Evolutionary conservation across 345 rosid genomes (phyloP), one percentile per base, ranked within the genome.

Genomic region (Carallia pectinifolia): DNA sequence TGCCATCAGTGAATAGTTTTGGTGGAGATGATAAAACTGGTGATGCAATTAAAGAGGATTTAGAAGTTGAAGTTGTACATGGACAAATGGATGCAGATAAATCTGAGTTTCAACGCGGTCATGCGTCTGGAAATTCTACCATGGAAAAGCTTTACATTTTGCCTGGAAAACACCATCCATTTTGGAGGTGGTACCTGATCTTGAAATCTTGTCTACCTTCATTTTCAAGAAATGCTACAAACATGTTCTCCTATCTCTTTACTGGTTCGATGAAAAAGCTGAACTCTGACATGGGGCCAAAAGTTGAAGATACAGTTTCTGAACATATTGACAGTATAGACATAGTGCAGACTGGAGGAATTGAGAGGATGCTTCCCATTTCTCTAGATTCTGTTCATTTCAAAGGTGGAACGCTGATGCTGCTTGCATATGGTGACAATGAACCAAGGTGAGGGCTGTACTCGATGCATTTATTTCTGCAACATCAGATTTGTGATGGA

Each of bases 371-470:
- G 84, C 85, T 91, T 78, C 98, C 96, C 10, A 81, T 94, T 77
- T 87, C 83, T 67, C 83, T 94, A 69, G 98, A 94, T 85, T 88
- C 97, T 61, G 92, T 94, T 71, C 92, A 87, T 74, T 94, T 94
- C 81, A 94, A 86, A 77, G 83, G 85, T 47, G 98, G 97, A 79
- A 88, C 87, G 29, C 81, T 91, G 59, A 84, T 85, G 86, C 86
- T 94, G 74, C 85, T 94, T 73, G 93, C 89, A 39, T 91, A 87
- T 60, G 98, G 98, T 65, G 98, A 94, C 80, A 82, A 74, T 58
- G 98, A 91, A 81, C 93, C 97, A 59, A 86, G 97, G 98, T 91
- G 64, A 83, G 83, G 70, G 56, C 37, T 65, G 47, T 61, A 44
- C 55, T 31, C 27, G 15, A 27, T 70, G 40, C 56, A 56, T 67